Evolutionary conservation across 1,284 basidiomycete species (phyloP), one percentile per base, ranked within the genome.

Genomic region (Xerocomus nothofagi): DNA sequence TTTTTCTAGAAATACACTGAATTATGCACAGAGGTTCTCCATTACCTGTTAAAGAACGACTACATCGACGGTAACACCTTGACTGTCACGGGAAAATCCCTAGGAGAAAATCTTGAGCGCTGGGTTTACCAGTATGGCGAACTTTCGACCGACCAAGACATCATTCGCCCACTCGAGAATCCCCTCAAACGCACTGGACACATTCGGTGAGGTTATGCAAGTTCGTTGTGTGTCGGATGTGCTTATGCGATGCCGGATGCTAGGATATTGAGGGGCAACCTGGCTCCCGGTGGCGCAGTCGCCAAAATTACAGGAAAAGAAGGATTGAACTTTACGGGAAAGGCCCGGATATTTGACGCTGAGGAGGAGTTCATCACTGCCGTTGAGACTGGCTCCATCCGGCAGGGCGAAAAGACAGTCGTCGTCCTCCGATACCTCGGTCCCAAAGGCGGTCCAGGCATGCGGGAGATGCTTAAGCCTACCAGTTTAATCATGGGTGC

Each of bases 291-390:
- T 29, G 91, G 93, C 41, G 91, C 92, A n/a, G 92, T 96, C 23
- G 88, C 90, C 24, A 96, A 96, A 71, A 91, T 96, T 56, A 96
- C 93, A 6, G 93, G 93, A 38, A 96, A 96, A 67, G 93, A 96
- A 69, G 93, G 93, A 2, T 72, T 94, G 33, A 74, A 75, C 6
- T 96, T 96, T 69, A 83, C 81, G 11, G 93, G 91, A 44, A 89
- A 85, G 67, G 91, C 91, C 26, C 83, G 90, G 54, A 79, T 84
- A 6, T 96, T 94, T 66, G 89, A 95, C 66, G 79, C 79, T 17
- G 93, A 96, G 67, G 84, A 86, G 54, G 90, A 81, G 38, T 88
- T 96, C 58, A 78, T 87, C 54, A 77, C 79, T 54, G 93, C 92
- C 14, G 88, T 95, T 44, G 88, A 91, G 64, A 80, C 73, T 50